phyloP scores from a whole-genome alignment of 1,139 yeast species.

The Protomyces macrosporus region DNA sequence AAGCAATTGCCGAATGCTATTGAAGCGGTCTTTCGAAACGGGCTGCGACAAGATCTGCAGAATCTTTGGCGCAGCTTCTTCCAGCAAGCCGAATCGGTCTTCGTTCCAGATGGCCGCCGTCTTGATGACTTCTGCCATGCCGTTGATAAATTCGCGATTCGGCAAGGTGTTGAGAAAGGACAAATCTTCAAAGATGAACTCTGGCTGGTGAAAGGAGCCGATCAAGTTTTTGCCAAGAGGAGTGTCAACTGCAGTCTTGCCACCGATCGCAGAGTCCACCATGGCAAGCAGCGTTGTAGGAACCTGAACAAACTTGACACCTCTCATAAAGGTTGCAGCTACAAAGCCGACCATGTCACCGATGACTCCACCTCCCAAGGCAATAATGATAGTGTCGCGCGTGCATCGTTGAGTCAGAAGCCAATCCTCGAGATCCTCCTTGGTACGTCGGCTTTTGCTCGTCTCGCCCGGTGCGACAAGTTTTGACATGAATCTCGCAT shows the following conservation, averaged over 20 bases:
- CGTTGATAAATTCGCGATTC: constrained; percentile 89
- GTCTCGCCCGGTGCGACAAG: constrained; percentile 90
- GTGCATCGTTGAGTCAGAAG: constrained; percentile 84
- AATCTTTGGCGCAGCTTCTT: constrained; percentile 63
- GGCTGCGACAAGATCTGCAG: constrained; percentile 48
- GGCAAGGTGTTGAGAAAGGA: constrained; percentile 84
- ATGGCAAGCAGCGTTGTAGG: constrained; percentile 92
- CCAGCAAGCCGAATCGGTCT: constrained; percentile 75
- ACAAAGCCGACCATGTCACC: constrained; percentile 99
- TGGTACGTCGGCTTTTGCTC: constrained; percentile 79
- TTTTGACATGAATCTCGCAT: constrained; percentile 60
- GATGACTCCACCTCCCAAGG: constrained; percentile 88
- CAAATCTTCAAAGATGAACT: constrained; percentile 80
- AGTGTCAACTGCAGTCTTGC: constrained; percentile 98
- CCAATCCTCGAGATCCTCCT: constrained; percentile 90
- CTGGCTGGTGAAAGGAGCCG: constrained; percentile 98
- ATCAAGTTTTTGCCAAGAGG: constrained; percentile 92
- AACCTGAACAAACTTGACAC: constrained; percentile 86
- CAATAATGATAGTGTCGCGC: constrained; percentile 88
- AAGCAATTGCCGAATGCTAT: constrained; percentile 62
- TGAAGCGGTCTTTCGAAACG: constrained; percentile 13
- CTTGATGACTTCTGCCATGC: constrained; percentile 97
- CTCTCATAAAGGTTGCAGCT: constrained; percentile 98
- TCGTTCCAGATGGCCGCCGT: constrained; percentile 99
- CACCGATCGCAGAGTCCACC: constrained; percentile 99